Base-by-base conservation (phyloP, 1,284 basidiomycete genomes). In the Pyrrhoderma lamaoense region DNA sequence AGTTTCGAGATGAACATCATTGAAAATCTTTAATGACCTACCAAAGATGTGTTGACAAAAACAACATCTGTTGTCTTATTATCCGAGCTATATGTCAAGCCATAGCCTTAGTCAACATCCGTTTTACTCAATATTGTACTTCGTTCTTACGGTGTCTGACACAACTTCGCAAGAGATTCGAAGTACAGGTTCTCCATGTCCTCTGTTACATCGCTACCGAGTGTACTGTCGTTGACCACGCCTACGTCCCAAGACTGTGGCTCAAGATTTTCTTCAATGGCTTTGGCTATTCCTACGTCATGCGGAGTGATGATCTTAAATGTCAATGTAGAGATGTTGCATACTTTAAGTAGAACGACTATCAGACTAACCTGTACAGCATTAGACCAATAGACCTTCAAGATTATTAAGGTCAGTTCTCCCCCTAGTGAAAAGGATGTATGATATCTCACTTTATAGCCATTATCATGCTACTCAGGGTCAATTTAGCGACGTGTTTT, bases 231-330 rank as follows among this genome's bases (percentile, higher is more conserved):
- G 0, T 63, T 22, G 9, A 75, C 58, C 22, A 61, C 59, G 37
- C 70, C 60, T 2, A 65, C 59, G 27, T 71, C 66, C 71, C 79
- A 82, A 22, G 71, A 68, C 35, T 61, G 66, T 8, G 85, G 81
- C 36, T 76, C 71, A 13, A 85, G 70, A 57, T 89, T 82, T 19
- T 69, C 64, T 52, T 71, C 62, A 54, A 93, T 91, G 1, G 79
- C 68, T 2, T 70, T 62, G 0, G 87, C 75, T 23, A 93, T 92
- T 9, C 83, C 85, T 57, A 66, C 66, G 63, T 93, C 89, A 59
- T 91, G 87, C 0, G 89, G 89, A 7, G 70, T 74, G 47, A 91
- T 89, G 45, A 93, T 93, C 82, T 92, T n/a, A n/a, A n/a, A n/a
- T n/a, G n/a, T n/a, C n/a, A n/a, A n/a, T n/a, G n/a, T n/a, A n/a